Percentiles rank a stretch among this genome's conserved stretches.
These are phyloP conservation scores for Hippophae rhamnoides DNA, from an alignment of 306 rosid genomes.

Conservation along the genomic window DNA sequence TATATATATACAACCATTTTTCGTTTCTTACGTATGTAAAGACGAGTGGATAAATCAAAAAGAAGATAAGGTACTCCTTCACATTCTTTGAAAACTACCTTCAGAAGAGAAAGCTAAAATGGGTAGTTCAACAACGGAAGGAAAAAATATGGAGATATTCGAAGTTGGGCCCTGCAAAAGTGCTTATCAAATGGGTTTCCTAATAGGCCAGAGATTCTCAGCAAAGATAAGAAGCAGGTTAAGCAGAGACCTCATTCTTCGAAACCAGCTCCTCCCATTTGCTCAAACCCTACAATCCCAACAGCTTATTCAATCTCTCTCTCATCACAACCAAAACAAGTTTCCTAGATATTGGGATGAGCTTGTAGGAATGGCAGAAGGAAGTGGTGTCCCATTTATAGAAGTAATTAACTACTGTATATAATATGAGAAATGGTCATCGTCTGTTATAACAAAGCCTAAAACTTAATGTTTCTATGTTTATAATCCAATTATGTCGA, in stretches of 20 bases:
- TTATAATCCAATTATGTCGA: not conserved
- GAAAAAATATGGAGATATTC: constrained; percentile 29
- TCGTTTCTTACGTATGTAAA: too few relatives aligned
- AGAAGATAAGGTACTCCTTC: too few relatives aligned
- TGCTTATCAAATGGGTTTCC: constrained; percentile 43
- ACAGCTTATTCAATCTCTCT: constrained; percentile 45
- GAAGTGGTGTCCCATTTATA: constrained; percentile 62
- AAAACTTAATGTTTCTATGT: not conserved
- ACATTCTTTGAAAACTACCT: too few relatives aligned
- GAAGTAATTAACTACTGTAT: constrained; percentile 28
- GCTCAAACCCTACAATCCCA: constrained; percentile 38
- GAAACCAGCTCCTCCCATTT: constrained; percentile 56
- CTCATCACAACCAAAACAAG: constrained; percentile 31
- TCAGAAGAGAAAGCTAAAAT: not conserved
- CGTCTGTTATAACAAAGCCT: too few relatives aligned
- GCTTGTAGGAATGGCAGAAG: constrained; percentile 54
- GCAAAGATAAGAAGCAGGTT: constrained; percentile 40
- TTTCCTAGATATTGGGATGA: constrained; percentile 71
- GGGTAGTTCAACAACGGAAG: constrained; percentile 6
- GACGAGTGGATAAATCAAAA: too few relatives aligned
- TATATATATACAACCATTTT: too few relatives aligned
- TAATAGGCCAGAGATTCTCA: constrained; percentile 59
- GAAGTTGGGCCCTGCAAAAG: constrained; percentile 43
- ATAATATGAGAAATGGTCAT: too few relatives aligned
- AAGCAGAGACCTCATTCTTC: constrained; percentile 48